Percentiles rank a stretch among this genome's conserved stretches.
phyloP scores from a whole-genome alignment of 345 rosid genomes.

The Acer saccharum region DNA sequence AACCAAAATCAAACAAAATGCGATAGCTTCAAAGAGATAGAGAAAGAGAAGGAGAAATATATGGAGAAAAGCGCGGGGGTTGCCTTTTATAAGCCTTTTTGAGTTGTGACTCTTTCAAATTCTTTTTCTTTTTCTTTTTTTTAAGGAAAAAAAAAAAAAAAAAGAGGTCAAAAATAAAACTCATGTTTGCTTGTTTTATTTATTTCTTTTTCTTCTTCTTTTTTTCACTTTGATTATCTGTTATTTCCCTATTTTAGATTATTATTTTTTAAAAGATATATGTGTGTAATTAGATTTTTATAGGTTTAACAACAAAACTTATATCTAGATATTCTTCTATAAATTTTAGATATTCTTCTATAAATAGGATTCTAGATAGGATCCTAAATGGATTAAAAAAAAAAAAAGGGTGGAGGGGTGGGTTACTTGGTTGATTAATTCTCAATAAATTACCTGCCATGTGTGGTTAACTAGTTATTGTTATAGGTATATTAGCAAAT shows the following conservation, averaged over 20 bases:
- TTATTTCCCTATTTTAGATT: too few species aligned
- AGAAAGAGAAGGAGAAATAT: background rate
- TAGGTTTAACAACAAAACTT: too few species aligned
- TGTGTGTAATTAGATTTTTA: too few species aligned
- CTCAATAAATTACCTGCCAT: background rate
- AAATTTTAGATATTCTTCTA: too few species aligned
- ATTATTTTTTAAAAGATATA: too few species aligned
- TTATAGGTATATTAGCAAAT: too few species aligned
- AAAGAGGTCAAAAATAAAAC: background rate
- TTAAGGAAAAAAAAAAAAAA: background rate
- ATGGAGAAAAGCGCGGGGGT: slow-evolving; percentile 24
- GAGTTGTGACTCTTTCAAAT: slow-evolving; percentile 7
- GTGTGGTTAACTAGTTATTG: background rate
- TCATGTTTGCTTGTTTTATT: background rate
- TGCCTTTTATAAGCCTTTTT: background rate
- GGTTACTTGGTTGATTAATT: background rate
- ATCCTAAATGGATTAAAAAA: too few species aligned
- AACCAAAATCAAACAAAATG: slow-evolving; percentile 25
- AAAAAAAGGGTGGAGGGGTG: too few species aligned
- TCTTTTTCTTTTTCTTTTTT: background rate
- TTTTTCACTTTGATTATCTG: too few species aligned
- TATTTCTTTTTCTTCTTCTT: too few species aligned
- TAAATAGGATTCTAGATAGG: too few species aligned
- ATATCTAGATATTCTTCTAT: too few species aligned
- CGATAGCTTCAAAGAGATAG: background rate